phyloP scores from a whole-genome alignment of 2,329 filamentous ascomycete genomes.

The Chaetothyriales sp. region DNA sequence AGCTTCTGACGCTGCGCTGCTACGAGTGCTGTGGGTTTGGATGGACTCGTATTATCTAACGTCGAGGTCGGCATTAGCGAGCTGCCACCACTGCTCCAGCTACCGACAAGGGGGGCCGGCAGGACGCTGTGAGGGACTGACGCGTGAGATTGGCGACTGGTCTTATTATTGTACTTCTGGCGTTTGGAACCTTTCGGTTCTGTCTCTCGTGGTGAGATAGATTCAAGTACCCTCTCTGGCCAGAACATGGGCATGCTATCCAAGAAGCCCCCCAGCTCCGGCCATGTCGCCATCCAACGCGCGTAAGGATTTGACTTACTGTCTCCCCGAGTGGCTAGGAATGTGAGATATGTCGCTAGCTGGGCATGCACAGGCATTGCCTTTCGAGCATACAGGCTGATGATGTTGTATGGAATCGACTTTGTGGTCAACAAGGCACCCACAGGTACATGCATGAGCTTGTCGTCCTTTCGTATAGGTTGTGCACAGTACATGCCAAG shows the following conservation, averaged over 20 bases:
- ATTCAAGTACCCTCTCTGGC: neutral
- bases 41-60: neutral
- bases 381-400: conserved; percentile 2
- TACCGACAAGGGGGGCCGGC: neutral
- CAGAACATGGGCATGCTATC: conserved; percentile 9
- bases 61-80: neutral
- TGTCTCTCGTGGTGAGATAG: neutral
- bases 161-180: no score
- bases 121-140: neutral
- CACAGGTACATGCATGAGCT: conserved; percentile 9
- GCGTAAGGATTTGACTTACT: neutral
- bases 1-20: neutral
- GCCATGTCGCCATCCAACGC: conserved; percentile 13
- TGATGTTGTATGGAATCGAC: conserved; percentile 7
- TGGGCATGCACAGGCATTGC: conserved; percentile 10
- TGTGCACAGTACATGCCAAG: conserved; percentile 9
- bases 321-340: neutral
- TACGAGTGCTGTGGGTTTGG: neutral
- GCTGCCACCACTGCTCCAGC: neutral
- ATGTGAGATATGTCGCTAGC: conserved; percentile 11
- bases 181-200: no score
- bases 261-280: conserved; percentile 7
- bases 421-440: conserved; percentile 6
- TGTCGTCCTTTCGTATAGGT: conserved; percentile 1
- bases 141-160: neutral